Conservation (phyloP, 1,284 basidiomycete genomes). For the Thelephora terrestris region DNA sequence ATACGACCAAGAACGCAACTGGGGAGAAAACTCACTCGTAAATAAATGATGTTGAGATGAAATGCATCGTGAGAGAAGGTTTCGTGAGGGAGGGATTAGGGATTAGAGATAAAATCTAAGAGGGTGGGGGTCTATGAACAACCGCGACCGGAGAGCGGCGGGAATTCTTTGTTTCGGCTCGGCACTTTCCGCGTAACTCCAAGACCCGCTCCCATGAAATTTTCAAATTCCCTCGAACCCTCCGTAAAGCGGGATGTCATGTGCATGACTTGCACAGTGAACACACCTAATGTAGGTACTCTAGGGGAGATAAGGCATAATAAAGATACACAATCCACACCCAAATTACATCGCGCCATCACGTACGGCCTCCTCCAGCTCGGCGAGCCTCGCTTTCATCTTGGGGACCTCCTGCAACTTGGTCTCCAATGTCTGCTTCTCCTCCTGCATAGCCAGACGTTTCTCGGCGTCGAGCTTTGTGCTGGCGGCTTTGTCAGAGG, state of each 20-base stretch:
- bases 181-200: too few species aligned
- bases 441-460: conserved; percentile 85
- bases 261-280: background rate
- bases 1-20: background rate
- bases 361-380: conserved; percentile 40
- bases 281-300: too few species aligned
- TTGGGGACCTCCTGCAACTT: conserved; percentile 79
- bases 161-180: too few species aligned
- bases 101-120: too few species aligned
- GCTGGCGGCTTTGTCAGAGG: conserved; percentile 28
- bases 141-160: too few species aligned
- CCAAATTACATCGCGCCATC: background rate
- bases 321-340: background rate
- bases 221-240: too few species aligned
- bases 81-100: too few species aligned
- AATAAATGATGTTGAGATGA: conserved; percentile 53
- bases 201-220: too few species aligned
- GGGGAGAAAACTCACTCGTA: conserved; percentile 41
- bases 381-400: conserved; percentile 68
- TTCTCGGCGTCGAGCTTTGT: conserved; percentile 89
- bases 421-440: conserved; percentile 78
- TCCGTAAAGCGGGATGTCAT: too few species aligned
- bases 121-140: too few species aligned
- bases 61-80: conserved; percentile 36
- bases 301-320: background rate